Evolutionary conservation across 2,329 filamentous ascomycete genomes (phyloP).

Genomic region (Periglandula ipomoeae): DNA sequence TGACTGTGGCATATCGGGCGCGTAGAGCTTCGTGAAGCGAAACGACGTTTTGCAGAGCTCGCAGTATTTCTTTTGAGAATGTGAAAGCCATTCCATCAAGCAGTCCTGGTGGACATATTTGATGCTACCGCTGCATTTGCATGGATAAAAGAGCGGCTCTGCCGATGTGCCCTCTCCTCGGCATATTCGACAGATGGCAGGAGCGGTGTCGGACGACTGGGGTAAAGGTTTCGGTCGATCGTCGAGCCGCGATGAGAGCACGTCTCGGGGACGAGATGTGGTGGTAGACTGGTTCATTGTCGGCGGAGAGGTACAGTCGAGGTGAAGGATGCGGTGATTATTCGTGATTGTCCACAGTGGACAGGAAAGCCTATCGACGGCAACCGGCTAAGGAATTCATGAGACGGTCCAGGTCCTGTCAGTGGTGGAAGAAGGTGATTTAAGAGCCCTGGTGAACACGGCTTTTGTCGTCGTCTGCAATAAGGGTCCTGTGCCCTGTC

Average conservation of each 20-base stretch:
- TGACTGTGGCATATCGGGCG: slow-evolving; percentile 80
- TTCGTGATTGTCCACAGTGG: slow-evolving; percentile 5
- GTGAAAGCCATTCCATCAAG: slow-evolving; percentile 96
- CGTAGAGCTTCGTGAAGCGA: slow-evolving; percentile 95
- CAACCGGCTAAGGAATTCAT: slow-evolving; percentile 6
- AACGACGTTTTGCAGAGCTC: slow-evolving; percentile 98
- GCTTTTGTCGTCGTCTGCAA: background rate
- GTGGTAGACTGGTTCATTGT: slow-evolving; percentile 5
- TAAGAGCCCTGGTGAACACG: background rate
- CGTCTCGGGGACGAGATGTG: slow-evolving; percentile 1
- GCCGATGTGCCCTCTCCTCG: slow-evolving; percentile 73
- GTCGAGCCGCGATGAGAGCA: slow-evolving; percentile 15
- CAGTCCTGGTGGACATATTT: slow-evolving; percentile 98
- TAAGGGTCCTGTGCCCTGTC: background rate
- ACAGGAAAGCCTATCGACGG: slow-evolving; percentile 4
- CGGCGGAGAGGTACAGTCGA: background rate
- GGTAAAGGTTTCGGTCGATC: slow-evolving; percentile 9
- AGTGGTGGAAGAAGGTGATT: background rate
- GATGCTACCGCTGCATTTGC: slow-evolving; percentile 98
- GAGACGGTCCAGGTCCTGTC: background rate
- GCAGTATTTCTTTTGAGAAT: slow-evolving; percentile 99
- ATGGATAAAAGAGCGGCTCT: slow-evolving; percentile 91
- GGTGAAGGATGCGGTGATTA: slow-evolving; percentile 8
- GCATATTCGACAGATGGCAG: slow-evolving; percentile 94
- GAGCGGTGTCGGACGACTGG: slow-evolving; percentile 26